These are phyloP conservation scores for Onygenales sp. DNA, from an alignment of 2,329 filamentous ascomycete genomes.

Conservation along the genomic window DNA sequence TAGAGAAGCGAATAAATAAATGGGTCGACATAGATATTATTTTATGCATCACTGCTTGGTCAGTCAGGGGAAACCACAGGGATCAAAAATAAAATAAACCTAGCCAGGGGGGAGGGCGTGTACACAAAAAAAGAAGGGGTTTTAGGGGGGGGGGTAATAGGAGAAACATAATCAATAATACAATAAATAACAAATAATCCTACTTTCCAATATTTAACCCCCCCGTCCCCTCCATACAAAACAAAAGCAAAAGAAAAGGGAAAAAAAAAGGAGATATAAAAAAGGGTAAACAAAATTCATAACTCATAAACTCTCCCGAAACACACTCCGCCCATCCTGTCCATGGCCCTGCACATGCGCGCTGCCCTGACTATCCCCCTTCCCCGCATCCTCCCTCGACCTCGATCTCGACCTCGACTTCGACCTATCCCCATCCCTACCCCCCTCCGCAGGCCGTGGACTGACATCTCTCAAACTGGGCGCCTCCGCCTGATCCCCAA, in stretches of 20 bases:
- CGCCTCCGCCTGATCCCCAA: constrained; percentile 58
- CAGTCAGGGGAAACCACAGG: too few relatives aligned
- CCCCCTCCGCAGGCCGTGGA: constrained; percentile 58
- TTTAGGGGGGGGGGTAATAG: neutral
- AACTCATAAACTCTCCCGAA: constrained; percentile 55
- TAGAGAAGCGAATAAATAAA: neutral
- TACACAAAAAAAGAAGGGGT: too few relatives aligned
- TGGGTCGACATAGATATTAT: too few relatives aligned
- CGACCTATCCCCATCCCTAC: constrained; percentile 18
- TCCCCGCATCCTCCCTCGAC: neutral
- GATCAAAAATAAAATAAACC: too few relatives aligned
- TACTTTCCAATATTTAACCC: neutral
- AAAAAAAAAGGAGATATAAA: neutral
- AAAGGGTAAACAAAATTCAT: neutral
- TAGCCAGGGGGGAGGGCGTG: too few relatives aligned
- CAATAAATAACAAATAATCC: neutral
- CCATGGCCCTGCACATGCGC: too few relatives aligned
- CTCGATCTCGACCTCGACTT: neutral
- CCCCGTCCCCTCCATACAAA: neutral
- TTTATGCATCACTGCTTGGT: too few relatives aligned
- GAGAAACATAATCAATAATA: neutral
- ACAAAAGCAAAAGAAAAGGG: neutral
- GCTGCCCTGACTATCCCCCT: constrained; percentile 19
- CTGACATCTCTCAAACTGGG: constrained; percentile 62
- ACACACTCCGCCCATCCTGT: constrained; percentile 56